phyloP scores from a whole-genome alignment of 2,329 filamentous ascomycete genomes.

The Knoxdaviesia proteae region DNA sequence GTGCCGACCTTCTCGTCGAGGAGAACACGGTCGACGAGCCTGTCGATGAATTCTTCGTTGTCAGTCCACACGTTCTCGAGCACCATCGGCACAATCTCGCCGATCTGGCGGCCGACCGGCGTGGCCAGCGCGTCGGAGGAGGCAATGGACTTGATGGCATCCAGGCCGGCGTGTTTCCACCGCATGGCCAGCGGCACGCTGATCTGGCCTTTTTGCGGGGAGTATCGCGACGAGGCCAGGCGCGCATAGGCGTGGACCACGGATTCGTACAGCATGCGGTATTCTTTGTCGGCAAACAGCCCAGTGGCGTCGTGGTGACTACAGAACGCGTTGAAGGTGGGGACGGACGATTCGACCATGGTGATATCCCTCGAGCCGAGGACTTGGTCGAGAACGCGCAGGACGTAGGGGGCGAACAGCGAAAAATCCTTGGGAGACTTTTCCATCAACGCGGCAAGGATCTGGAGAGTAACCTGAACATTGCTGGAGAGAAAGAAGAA shows the following conservation, averaged over 20 bases:
- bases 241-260: slow-evolving; percentile 62
- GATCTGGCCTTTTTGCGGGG: slow-evolving; percentile 28
- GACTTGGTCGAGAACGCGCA: slow-evolving; percentile 67
- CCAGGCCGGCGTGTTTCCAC: slow-evolving; percentile 54
- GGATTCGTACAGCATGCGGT: slow-evolving; percentile 62
- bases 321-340: slow-evolving; percentile 76
- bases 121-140: slow-evolving; percentile 60
- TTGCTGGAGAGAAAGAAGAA: slow-evolving; percentile 33
- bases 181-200: slow-evolving; percentile 59
- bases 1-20: slow-evolving; percentile 47
- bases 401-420: slow-evolving; percentile 66
- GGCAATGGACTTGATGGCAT: slow-evolving; percentile 64
- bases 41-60: slow-evolving; percentile 45
- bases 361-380: slow-evolving; percentile 73
- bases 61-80: slow-evolving; percentile 71
- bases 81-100: slow-evolving; percentile 63
- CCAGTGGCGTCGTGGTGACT: slow-evolving; percentile 70
- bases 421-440: slow-evolving; percentile 80
- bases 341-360: slow-evolving; percentile 77
- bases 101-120: slow-evolving; percentile 55
- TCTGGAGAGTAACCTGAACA: slow-evolving; percentile 86
- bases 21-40: slow-evolving; percentile 45
- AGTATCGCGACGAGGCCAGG: slow-evolving; percentile 47
- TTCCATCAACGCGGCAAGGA: slow-evolving; percentile 77
- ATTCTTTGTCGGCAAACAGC: slow-evolving; percentile 68